A percentile compares a stretch with the other conserved stretches of the same genome.
phyloP scores from a whole-genome alignment of 331 rosid species.

The Prunus yedoensis region DNA sequence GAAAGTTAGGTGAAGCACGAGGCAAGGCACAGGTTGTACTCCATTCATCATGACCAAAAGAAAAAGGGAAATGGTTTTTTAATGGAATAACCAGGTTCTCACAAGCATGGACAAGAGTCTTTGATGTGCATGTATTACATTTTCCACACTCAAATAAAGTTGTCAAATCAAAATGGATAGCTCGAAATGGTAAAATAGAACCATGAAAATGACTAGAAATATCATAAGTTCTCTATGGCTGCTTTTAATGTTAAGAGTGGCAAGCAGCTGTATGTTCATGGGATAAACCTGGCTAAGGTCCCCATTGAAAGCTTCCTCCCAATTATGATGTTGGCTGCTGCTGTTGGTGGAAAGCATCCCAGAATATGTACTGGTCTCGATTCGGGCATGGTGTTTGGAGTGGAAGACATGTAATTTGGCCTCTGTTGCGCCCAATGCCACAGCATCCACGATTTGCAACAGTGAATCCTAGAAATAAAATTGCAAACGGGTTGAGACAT shows the following conservation, averaged over 20 bases:
- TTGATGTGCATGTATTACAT: background rate
- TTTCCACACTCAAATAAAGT: background rate
- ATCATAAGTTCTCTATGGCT: slow-evolving; percentile 9
- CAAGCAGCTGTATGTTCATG: slow-evolving; percentile 66
- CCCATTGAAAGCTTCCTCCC: slow-evolving; percentile 69
- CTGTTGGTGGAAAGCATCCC: slow-evolving; percentile 96
- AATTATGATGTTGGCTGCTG: slow-evolving; percentile 66
- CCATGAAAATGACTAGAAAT: background rate
- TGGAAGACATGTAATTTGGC: slow-evolving; percentile 86
- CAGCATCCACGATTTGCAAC: slow-evolving; percentile 70
- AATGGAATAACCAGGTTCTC: too few relatives aligned
- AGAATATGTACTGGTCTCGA: slow-evolving; percentile 62
- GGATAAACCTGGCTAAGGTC: slow-evolving; percentile 51
- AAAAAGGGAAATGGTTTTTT: too few relatives aligned
- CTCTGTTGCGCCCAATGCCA: slow-evolving; percentile 88
- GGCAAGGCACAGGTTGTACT: too few relatives aligned
- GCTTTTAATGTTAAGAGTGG: slow-evolving; percentile 37
- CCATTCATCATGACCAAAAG: too few relatives aligned
- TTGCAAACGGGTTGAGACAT: background rate
- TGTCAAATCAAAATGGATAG: background rate
- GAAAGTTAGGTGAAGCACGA: too few relatives aligned
- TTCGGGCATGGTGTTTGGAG: slow-evolving; percentile 71
- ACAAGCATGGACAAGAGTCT: background rate
- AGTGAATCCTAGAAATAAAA: slow-evolving; percentile 49
- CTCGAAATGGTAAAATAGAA: background rate